Conservation (phyloP, 106 monocot species). For the Triglochin maritima region DNA sequence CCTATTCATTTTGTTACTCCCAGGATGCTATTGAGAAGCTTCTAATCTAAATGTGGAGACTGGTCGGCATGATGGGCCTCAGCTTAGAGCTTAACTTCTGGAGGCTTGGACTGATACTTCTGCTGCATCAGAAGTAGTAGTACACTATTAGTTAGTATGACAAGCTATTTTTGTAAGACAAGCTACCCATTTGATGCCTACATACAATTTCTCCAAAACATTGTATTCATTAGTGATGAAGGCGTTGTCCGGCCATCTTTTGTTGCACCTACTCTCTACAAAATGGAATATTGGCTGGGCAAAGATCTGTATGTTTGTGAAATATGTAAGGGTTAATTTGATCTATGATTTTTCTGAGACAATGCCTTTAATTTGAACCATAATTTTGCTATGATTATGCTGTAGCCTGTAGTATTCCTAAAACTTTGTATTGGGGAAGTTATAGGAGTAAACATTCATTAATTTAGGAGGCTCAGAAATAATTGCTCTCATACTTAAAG, state of each 20-base stretch:
- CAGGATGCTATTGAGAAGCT: conserved; percentile 83
- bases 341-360: no score
- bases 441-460: no score
- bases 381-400: no score
- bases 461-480: no score
- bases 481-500: no score
- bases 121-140: not conserved
- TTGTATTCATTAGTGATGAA: conserved; percentile 3
- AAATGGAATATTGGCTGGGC: conserved; percentile 27
- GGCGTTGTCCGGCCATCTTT: conserved; percentile 6
- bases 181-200: no score
- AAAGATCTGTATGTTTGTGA: not conserved
- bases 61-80: conserved; percentile 36
- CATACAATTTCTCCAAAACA: not conserved
- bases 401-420: no score
- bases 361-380: no score
- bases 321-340: no score
- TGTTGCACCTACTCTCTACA: conserved; percentile 7
- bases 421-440: no score
- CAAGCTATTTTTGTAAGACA: no score
- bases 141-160: no score
- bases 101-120: conserved; percentile 39
- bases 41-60: conserved; percentile 27
- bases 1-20: not conserved
- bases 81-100: not conserved